Percentiles rank a stretch among this genome's conserved stretches.
phyloP scores from a whole-genome alignment of 2,329 filamentous ascomycete species.

The Trichoderma sp. region DNA sequence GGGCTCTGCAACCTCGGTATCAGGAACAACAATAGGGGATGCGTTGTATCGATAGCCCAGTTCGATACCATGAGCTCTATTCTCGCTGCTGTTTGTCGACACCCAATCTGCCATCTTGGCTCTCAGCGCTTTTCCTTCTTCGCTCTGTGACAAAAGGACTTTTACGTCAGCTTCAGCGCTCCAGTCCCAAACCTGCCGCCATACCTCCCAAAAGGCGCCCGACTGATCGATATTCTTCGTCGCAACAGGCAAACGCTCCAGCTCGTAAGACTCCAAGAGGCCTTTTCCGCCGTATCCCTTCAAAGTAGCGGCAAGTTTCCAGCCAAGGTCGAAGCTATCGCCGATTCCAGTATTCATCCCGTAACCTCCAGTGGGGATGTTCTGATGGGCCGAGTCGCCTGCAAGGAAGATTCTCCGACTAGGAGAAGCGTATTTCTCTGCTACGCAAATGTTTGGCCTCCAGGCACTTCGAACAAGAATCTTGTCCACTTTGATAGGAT shows the following conservation, averaged over 20 bases:
- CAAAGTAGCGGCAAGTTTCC: slow-evolving; percentile 38
- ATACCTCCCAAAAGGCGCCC: background rate
- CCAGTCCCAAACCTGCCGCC: background rate
- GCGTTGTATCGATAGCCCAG: slow-evolving; percentile 33
- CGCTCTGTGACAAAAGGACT: background rate
- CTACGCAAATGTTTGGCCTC: slow-evolving; percentile 30
- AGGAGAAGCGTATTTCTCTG: slow-evolving; percentile 34
- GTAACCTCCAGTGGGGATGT: slow-evolving; percentile 40
- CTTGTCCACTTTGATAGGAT: slow-evolving; percentile 30
- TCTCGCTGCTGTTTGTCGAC: slow-evolving; percentile 31
- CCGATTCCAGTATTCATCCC: slow-evolving; percentile 43
- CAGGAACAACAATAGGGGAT: background rate
- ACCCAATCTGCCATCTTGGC: background rate
- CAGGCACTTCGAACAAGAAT: slow-evolving; percentile 30
- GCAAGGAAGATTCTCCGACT: slow-evolving; percentile 39
- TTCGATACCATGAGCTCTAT: slow-evolving; percentile 34
- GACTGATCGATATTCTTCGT: slow-evolving; percentile 27
- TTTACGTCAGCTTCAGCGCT: background rate
- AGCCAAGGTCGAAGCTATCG: slow-evolving; percentile 40
- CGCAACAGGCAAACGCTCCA: slow-evolving; percentile 31
- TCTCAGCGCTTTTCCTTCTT: background rate
- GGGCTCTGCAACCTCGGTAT: background rate
- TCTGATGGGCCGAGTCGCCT: slow-evolving; percentile 42
- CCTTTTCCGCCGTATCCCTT: slow-evolving; percentile 24
- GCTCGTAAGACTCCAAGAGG: slow-evolving; percentile 33